phyloP scores from a whole-genome alignment of 2,329 filamentous ascomycete genomes.

The Cladosporium sp. region DNA sequence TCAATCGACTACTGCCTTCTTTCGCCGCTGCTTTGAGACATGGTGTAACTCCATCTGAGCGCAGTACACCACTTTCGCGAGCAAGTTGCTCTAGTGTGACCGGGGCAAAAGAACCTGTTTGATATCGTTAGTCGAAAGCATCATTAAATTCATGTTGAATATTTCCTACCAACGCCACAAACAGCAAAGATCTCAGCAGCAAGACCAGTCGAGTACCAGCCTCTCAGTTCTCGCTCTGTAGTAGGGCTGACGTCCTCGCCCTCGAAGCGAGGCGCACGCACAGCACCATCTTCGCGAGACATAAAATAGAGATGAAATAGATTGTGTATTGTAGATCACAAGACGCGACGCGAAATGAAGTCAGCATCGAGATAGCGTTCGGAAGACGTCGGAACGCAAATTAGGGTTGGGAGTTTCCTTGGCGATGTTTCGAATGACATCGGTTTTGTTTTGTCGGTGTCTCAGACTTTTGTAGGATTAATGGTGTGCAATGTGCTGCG shows the following conservation, averaged over 20 bases:
- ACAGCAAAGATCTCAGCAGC: slow-evolving; percentile 96
- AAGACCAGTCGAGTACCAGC: slow-evolving; percentile 45
- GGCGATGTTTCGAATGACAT: not conserved
- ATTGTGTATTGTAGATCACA: not conserved
- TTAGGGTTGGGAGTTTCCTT: not conserved
- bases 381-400: not conserved
- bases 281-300: slow-evolving; percentile 9
- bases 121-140: slow-evolving; percentile 2
- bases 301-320: not conserved
- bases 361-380: not conserved
- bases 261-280: slow-evolving; percentile 26
- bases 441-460: not conserved
- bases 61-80: slow-evolving; percentile 80
- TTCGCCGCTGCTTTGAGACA: slow-evolving; percentile 51
- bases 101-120: slow-evolving; percentile 81
- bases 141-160: not conserved
- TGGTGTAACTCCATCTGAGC: slow-evolving; percentile 70
- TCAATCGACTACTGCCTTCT: slow-evolving; percentile 24
- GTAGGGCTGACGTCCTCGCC: slow-evolving; percentile 31
- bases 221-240: slow-evolving; percentile 29
- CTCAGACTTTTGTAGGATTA: not conserved
- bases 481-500: not conserved
- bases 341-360: not conserved
- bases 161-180: slow-evolving; percentile 70
- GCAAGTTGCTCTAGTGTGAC: slow-evolving; percentile 89